Base-by-base conservation (phyloP, 371 early-diverging fungal species). In the Enteropsectra breve region DNA sequence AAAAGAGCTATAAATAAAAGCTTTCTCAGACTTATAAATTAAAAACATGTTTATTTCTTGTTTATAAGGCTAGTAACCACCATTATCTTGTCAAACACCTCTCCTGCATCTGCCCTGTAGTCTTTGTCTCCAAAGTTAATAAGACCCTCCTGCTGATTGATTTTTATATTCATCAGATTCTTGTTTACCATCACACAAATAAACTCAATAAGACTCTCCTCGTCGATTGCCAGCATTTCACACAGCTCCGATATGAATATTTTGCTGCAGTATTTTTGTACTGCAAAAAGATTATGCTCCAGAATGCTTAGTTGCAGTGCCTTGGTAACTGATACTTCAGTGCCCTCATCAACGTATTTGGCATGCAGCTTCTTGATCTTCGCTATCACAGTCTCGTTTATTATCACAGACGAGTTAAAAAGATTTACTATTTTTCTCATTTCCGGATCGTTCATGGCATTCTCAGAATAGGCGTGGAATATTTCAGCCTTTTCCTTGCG, bases 101-200 rank as follows among this genome's bases (percentile, higher is more conserved):
- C 18, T 26, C 68, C 58, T 18, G 76, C 67, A 32, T 48, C 52
- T 3, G 53, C 43, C 8, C 40, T 70, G 70, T 68, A 76, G 11
- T 70, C 61, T 32, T 63, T 73, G 24, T 53, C 37, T n/a, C 50
- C 57, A 62, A 80, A 74, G 11, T 54, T 46, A 13, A 80, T 60
- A 13, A 75, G 54, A 21, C 52, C 65, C 5, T 60, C 49, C 15
- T 60, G 68, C 59, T 80, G 76, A 47, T 72, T 63, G 24, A 80
- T 74, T 30, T 68, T 74, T 48, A 72, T 54, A 18, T 38, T 21
- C 26, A 62, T 29, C 43, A 36, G 28, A 15, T 58, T 46, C n/a
- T 72, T 69, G 33, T 74, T 67, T n/a, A 80, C 78, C 67, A 75
- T 70, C 18, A 53, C 57, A 5, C 54, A 61, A n/a, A 78, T 69